These are phyloP conservation scores for Torulaspora globosa DNA, from an alignment of 1,139 yeast genomes.

Conservation along the genomic window DNA sequence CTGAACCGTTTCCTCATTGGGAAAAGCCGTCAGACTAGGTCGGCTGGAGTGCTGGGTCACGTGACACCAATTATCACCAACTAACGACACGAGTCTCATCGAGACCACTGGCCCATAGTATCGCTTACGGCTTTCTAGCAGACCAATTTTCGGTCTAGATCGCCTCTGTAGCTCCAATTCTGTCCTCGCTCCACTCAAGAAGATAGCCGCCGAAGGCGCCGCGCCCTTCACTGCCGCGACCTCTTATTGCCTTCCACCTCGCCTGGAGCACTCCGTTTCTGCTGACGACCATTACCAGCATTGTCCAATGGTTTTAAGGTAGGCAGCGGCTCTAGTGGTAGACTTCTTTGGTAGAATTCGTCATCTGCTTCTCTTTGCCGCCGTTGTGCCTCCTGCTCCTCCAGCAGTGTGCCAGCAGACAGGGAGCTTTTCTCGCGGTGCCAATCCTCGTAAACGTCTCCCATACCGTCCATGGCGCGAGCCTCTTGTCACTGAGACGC, in stretches of 20 bases:
- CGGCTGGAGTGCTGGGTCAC: too few species aligned
- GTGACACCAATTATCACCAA: too few species aligned
- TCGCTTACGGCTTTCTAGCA: too few species aligned
- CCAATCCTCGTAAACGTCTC: slow-evolving; percentile 13
- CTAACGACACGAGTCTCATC: too few species aligned
- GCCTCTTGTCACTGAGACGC: neutral
- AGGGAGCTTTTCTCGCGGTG: slow-evolving; percentile 6
- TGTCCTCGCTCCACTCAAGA: too few species aligned
- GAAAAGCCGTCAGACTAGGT: too few species aligned
- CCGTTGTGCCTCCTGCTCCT: slow-evolving; percentile 8
- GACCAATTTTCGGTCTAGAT: too few species aligned
- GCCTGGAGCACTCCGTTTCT: neutral
- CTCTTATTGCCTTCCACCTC: neutral
- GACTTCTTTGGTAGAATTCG: slow-evolving; percentile 11
- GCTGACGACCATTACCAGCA: neutral
- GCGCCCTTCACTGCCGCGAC: neutral
- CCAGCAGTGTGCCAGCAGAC: slow-evolving; percentile 3
- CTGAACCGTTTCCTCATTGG: too few species aligned
- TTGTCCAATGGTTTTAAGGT: slow-evolving; percentile 6
- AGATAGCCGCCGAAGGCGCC: neutral
- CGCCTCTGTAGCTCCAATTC: too few species aligned
- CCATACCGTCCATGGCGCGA: slow-evolving; percentile 1
- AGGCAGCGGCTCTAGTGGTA: slow-evolving; percentile 10
- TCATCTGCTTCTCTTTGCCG: slow-evolving; percentile 8
- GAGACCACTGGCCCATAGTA: too few species aligned